Evolutionary conservation across 441 rosid genomes (phyloP).

Genomic region (Pelargonium cotyledonis): DNA sequence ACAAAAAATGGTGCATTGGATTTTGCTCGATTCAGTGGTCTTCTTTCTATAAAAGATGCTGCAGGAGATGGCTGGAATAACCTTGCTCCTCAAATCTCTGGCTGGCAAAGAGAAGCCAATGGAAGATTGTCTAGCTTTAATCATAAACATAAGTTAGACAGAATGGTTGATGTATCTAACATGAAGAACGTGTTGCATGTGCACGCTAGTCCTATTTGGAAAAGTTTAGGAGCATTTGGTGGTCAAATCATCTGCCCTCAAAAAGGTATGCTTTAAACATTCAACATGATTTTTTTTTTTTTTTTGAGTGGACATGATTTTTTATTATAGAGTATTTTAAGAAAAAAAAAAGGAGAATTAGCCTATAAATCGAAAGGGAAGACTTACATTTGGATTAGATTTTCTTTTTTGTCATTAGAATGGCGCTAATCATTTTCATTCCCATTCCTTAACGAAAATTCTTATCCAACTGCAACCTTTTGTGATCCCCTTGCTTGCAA

Average conservation of each 20-base stretch:
- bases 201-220: conserved; percentile 31
- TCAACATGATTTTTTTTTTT: too few species aligned
- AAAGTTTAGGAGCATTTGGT: conserved; percentile 38
- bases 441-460: too few species aligned
- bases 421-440: too few species aligned
- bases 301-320: background rate
- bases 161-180: conserved; percentile 25
- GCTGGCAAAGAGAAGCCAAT: conserved; percentile 41
- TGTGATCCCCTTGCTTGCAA: background rate
- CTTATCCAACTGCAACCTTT: background rate
- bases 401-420: too few species aligned
- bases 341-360: background rate
- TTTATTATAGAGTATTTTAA: background rate
- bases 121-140: conserved; percentile 38
- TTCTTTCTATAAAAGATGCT: conserved; percentile 26
- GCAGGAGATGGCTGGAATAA: conserved; percentile 37
- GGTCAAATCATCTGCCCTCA: conserved; percentile 30
- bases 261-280: conserved; percentile 37
- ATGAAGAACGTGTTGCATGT: conserved; percentile 27
- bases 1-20: conserved; percentile 37
- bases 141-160: conserved; percentile 28
- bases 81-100: conserved; percentile 33
- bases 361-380: background rate
- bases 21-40: conserved; percentile 28
- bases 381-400: too few species aligned